Percentiles rank a stretch among this genome's conserved stretches.
Conservation (phyloP, 805 yeast species). For the Scheffersomyces ergatensis region DNA sequence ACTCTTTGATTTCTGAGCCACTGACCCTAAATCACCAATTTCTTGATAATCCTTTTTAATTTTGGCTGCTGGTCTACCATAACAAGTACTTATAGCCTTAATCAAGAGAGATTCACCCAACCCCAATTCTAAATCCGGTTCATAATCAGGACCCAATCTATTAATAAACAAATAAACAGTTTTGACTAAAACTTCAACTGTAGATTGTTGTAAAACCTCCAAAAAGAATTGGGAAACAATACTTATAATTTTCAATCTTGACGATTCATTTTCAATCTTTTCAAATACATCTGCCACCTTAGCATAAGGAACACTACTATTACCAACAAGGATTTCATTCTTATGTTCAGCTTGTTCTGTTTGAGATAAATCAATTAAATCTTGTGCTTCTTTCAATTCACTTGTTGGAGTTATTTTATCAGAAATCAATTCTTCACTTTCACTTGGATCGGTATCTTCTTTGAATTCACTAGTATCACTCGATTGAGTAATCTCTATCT, state of each 20-base stretch:
- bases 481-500: neutral
- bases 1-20: constrained; percentile 79
- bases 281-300: constrained; percentile 67
- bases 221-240: constrained; percentile 71
- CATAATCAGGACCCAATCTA: constrained; percentile 92
- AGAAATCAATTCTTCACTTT: constrained; percentile 1
- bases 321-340: neutral
- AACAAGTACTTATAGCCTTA: constrained; percentile 86
- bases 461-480: constrained; percentile 1
- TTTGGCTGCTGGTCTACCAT: constrained; percentile 74
- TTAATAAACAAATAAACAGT: constrained; percentile 85
- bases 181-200: constrained; percentile 52
- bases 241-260: constrained; percentile 78
- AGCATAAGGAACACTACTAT: constrained; percentile 30
- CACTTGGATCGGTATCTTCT: constrained; percentile 4
- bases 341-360: constrained; percentile 1
- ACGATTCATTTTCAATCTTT: constrained; percentile 73
- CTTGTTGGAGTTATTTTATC: constrained; percentile 1
- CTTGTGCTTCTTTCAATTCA: constrained; percentile 11
- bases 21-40: constrained; percentile 86
- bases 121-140: constrained; percentile 85
- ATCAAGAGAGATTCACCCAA: constrained; percentile 86
- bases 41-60: constrained; percentile 73
- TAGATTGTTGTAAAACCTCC: constrained; percentile 50
- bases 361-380: constrained; percentile 7